Base-by-base conservation (phyloP, 306 rosid species). In the Chamaecrista fasciculata region DNA sequence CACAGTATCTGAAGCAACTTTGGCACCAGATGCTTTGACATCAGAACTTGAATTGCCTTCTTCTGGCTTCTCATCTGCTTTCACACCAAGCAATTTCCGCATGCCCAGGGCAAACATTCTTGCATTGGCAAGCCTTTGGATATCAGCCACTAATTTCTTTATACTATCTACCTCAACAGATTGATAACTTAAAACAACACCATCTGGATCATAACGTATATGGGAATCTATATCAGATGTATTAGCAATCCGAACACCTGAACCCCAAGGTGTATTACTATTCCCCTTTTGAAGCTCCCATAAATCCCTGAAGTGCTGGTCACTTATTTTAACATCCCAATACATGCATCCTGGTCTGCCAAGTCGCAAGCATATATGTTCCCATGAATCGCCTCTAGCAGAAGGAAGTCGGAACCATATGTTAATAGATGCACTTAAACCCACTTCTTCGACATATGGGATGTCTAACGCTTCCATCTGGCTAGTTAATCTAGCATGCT, bases 251-350 rank as follows among this genome's bases (percentile, higher is more conserved):
- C 93, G 96, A 80, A 95, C 99, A 62, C 97, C 96, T 15, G 96
- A 86, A 26, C 96, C 97, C 99, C 99, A 95, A 48, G 92, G 88
- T 43, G 97, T 83, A 44, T 60, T 73, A 80, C 76, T 78, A 80
- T 87, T 82, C 76, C 94, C 96, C 73, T 95, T 91, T 76, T 95
- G 99, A 82, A 95, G 96, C 82, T 95, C 96, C 99, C 99, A 95
- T 74, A 95, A 84, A 81, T 95, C 99, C 83, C 86, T 78, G 74
- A 91, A 95, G 73, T 95, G 99, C 80, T 89, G 99, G 49, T 95
- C 99, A 69, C 84, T 86, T 63, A 95, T 95, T 80, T 95, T 95
- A 67, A 95, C 99, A 77, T 95, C 99, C 97, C 99, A 95, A 76
- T 80, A 80, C 91, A 95, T 89, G 83, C 89, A 91, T 75, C 99